Evolutionary conservation across 1,284 basidiomycete genomes (phyloP).

Genomic region (Erythrobasidium hasegawianum): DNA sequence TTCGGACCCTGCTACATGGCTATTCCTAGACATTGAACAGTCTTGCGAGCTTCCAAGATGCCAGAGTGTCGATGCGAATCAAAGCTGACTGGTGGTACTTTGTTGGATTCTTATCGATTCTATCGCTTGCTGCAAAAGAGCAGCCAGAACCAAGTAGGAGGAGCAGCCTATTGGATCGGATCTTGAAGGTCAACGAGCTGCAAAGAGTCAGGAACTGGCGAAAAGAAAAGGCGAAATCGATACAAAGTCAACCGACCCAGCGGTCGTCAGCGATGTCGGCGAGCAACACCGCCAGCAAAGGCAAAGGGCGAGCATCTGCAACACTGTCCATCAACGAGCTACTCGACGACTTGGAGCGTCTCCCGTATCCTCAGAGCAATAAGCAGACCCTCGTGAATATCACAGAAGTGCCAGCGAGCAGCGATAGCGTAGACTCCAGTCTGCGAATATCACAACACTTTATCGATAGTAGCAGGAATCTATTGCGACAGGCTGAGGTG

Average conservation of each 20-base stretch:
- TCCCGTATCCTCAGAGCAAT: background rate
- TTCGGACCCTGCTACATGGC: no score
- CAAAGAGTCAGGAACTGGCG: no score
- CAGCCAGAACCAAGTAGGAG: no score
- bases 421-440: slow-evolving; percentile 26
- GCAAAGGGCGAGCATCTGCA: background rate
- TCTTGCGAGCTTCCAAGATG: background rate
- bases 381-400: background rate
- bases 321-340: slow-evolving; percentile 18
- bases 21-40: background rate
- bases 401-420: slow-evolving; percentile 11
- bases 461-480: slow-evolving; percentile 19
- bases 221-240: background rate
- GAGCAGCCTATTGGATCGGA: no score
- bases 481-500: slow-evolving; percentile 21
- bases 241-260: background rate
- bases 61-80: no score
- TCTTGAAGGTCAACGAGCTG: no score
- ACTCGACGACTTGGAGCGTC: slow-evolving; percentile 13
- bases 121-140: no score
- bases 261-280: background rate
- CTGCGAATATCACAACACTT: slow-evolving; percentile 28
- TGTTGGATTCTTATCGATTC: background rate
- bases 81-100: no score
- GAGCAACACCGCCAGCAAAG: background rate